These are phyloP conservation scores for Penicillium paxilli DNA, from an alignment of 495 filamentous ascomycete species.

Conservation along the genomic window DNA sequence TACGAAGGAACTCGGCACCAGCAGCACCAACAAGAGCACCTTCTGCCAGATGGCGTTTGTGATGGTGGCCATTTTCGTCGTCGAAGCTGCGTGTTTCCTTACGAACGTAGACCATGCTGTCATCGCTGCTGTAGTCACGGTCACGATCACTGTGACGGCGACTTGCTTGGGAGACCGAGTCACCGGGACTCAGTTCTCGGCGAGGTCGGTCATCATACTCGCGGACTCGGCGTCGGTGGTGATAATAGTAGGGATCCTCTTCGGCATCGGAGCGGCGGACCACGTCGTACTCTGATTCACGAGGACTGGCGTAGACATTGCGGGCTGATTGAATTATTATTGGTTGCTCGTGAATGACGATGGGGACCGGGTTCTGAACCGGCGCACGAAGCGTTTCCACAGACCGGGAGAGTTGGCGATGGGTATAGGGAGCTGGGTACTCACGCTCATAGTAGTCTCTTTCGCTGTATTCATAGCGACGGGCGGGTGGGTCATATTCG, in stretches of 20 bases:
- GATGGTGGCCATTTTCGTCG: slow-evolving; percentile 54
- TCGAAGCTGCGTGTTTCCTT: slow-evolving; percentile 55
- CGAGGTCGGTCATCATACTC: slow-evolving; percentile 56
- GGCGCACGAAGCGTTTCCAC: slow-evolving; percentile 66
- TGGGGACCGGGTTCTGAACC: slow-evolving; percentile 51
- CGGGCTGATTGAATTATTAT: slow-evolving; percentile 78
- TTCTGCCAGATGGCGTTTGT: slow-evolving; percentile 82
- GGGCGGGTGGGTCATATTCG: slow-evolving; percentile 38
- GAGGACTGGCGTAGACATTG: slow-evolving; percentile 61
- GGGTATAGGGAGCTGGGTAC: slow-evolving; percentile 44
- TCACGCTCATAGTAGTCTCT: slow-evolving; percentile 59
- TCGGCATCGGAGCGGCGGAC: slow-evolving; percentile 62
- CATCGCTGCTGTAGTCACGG: slow-evolving; percentile 59
- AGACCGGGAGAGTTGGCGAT: slow-evolving; percentile 65
- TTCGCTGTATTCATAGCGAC: slow-evolving; percentile 46
- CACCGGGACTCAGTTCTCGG: slow-evolving; percentile 58
- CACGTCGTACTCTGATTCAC: slow-evolving; percentile 68
- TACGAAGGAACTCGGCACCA: slow-evolving; percentile 69
- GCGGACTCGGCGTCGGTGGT: slow-evolving; percentile 55
- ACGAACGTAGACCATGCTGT: slow-evolving; percentile 61
- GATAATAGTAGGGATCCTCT: slow-evolving; percentile 62
- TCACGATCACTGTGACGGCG: slow-evolving; percentile 38
- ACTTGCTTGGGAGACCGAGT: slow-evolving; percentile 56
- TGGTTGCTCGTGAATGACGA: slow-evolving; percentile 72
- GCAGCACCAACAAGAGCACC: slow-evolving; percentile 80